phyloP scores from a whole-genome alignment of 768 basidiomycete genomes.

The Baorangia bicolor region DNA sequence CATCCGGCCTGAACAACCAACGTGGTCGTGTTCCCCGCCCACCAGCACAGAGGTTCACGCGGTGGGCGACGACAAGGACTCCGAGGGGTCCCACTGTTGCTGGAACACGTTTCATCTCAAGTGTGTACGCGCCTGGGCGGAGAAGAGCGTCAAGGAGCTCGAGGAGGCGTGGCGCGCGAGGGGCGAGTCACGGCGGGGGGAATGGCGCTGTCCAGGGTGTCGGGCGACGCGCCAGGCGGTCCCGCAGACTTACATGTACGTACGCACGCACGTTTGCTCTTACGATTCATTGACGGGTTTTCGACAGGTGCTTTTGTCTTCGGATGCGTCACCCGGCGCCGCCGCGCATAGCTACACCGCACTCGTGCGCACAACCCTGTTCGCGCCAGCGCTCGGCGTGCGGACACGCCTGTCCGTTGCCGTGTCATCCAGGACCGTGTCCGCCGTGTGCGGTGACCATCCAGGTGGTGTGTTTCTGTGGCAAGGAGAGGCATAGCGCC shows the following conservation, averaged over 20 bases:
- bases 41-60: not conserved
- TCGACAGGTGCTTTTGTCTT: conserved; percentile 78
- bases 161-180: conserved; percentile 70
- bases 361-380: conserved; percentile 74
- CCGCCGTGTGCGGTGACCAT: conserved; percentile 88
- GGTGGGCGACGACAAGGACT: conserved; percentile 16
- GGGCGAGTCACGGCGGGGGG: conserved; percentile 65
- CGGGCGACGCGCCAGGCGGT: conserved; percentile 71
- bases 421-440: conserved; percentile 95
- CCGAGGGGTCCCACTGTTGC: conserved; percentile 58
- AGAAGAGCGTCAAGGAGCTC: conserved; percentile 72
- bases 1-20: conserved; percentile 75
- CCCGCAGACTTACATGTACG: conserved; percentile 66
- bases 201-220: conserved; percentile 96
- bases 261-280: too few species aligned
- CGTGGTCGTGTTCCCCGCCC: conserved; percentile 84
- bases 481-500: conserved; percentile 41
- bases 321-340: conserved; percentile 71
- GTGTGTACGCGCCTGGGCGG: conserved; percentile 88
- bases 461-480: conserved; percentile 78
- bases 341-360: conserved; percentile 66
- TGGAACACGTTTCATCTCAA: conserved; percentile 91
- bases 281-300: too few species aligned
- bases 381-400: conserved; percentile 60
- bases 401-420: conserved; percentile 77